Percentiles rank a stretch among this genome's conserved stretches.
Evolutionary conservation across 805 yeast species (phyloP).

Genomic region (Barnettozyma vustinii): DNA sequence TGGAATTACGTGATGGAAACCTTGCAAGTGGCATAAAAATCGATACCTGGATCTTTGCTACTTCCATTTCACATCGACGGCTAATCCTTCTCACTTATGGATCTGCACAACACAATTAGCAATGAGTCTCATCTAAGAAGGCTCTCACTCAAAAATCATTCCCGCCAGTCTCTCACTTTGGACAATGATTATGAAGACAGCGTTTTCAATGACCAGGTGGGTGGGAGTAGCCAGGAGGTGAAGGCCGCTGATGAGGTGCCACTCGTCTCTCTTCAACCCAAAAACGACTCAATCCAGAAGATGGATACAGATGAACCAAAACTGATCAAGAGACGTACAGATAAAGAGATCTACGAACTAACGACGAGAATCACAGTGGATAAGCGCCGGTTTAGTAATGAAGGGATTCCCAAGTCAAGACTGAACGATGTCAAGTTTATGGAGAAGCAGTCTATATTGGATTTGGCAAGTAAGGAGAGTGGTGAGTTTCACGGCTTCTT

Average conservation of each 20-base stretch:
- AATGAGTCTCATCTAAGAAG: background rate
- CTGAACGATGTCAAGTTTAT: constrained; percentile 24
- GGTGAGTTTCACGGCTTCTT: constrained; percentile 69
- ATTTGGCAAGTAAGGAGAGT: constrained; percentile 12
- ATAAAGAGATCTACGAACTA: constrained; percentile 19
- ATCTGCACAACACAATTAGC: background rate
- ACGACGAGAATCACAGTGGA: constrained; percentile 15
- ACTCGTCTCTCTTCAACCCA: background rate
- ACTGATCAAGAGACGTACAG: constrained; percentile 12
- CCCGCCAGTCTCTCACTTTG: background rate
- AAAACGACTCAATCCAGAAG: background rate
- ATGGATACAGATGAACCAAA: background rate
- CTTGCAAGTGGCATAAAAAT: background rate
- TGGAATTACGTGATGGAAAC: background rate
- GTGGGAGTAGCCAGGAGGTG: background rate
- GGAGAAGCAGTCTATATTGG: constrained; percentile 20
- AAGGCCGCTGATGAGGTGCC: background rate
- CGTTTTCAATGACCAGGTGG: background rate
- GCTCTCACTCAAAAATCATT: background rate
- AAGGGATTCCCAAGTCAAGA: constrained; percentile 24
- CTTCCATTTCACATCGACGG: background rate
- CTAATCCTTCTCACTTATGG: background rate
- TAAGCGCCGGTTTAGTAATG: constrained; percentile 16
- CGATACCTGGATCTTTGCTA: background rate
- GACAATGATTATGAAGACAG: constrained; percentile 9